phyloP scores from a whole-genome alignment of 176 grass and related monocot species.

The Coix lacrymajobi region DNA sequence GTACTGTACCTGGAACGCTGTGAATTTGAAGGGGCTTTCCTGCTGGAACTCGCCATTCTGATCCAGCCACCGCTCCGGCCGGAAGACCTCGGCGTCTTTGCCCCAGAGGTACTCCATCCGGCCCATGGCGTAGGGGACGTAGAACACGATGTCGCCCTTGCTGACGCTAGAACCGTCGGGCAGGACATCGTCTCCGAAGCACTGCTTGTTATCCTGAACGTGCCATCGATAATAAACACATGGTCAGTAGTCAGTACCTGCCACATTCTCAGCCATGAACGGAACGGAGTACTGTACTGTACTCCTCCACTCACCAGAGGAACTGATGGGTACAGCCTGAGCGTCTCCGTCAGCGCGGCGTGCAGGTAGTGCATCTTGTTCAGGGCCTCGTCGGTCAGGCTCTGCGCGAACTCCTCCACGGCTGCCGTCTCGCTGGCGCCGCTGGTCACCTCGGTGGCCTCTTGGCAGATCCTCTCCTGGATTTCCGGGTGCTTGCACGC shows the following conservation, averaged over 20 bases:
- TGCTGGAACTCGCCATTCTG: constrained; percentile 28
- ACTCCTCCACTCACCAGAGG: constrained; percentile 34
- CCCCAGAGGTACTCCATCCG: constrained; percentile 70
- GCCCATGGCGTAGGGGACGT: constrained; percentile 66
- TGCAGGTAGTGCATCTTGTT: constrained; percentile 74
- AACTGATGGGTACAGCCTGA: constrained; percentile 55
- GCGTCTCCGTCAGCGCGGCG: constrained; percentile 52
- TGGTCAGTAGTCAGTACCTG: background rate
- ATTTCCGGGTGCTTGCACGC: constrained; percentile 50
- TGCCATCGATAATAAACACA: background rate
- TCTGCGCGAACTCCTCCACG: constrained; percentile 36
- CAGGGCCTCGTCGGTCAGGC: constrained; percentile 51
- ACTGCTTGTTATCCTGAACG: constrained; percentile 59
- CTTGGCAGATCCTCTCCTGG: constrained; percentile 44
- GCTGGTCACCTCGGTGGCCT: constrained; percentile 13
- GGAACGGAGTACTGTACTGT: too few species aligned
- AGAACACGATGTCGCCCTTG: constrained; percentile 62
- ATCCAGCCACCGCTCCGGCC: constrained; percentile 66
- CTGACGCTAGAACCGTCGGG: constrained; percentile 45
- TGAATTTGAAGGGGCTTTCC: constrained; percentile 66
- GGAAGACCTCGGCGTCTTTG: constrained; percentile 43
- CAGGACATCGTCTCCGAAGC: constrained; percentile 51
- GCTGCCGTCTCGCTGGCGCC: background rate
- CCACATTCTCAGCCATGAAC: background rate
- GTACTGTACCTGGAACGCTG: constrained; percentile 52